phyloP scores from a whole-genome alignment of 805 yeast species.

The Metschnikowia lochheadii region DNA sequence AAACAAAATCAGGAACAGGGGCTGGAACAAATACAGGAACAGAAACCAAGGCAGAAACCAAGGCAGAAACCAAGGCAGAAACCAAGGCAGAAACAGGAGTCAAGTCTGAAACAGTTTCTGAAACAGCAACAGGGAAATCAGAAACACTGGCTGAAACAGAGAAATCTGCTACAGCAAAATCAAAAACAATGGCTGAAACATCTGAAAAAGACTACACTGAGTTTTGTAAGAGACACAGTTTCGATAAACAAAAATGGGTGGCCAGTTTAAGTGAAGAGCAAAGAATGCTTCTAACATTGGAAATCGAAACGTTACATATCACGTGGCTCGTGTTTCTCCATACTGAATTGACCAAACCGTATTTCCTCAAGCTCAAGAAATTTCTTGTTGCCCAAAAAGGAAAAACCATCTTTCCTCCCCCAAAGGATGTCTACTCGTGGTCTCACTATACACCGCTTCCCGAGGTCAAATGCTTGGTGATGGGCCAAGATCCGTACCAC shows the following conservation, averaged over 20 bases:
- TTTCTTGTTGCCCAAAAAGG: conserved; percentile 52
- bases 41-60: no score
- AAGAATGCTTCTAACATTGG: conserved; percentile 53
- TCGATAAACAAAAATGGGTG: conserved; percentile 53
- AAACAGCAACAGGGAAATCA: no score
- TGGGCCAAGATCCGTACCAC: conserved; percentile 98
- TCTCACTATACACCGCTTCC: conserved; percentile 76
- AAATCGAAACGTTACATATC: conserved; percentile 64
- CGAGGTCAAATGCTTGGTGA: conserved; percentile 67
- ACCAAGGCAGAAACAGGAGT: no score
- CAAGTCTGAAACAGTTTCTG: no score
- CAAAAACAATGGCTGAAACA: no score
- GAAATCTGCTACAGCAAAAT: no score
- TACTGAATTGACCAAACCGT: conserved; percentile 76
- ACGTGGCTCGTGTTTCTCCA: conserved; percentile 75
- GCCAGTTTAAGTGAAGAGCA: conserved; percentile 45
- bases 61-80: no score
- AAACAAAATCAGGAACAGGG: background rate
- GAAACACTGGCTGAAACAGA: no score
- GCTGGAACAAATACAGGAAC: background rate
- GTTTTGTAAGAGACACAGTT: conserved; percentile 22
- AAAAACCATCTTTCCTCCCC: conserved; percentile 73
- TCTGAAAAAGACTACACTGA: background rate
- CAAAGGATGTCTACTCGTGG: conserved; percentile 83
- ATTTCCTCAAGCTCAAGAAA: conserved; percentile 67